These are phyloP conservation scores for Penicillium verrucosum DNA, from an alignment of 2,329 filamentous ascomycete species.

Conservation along the genomic window DNA sequence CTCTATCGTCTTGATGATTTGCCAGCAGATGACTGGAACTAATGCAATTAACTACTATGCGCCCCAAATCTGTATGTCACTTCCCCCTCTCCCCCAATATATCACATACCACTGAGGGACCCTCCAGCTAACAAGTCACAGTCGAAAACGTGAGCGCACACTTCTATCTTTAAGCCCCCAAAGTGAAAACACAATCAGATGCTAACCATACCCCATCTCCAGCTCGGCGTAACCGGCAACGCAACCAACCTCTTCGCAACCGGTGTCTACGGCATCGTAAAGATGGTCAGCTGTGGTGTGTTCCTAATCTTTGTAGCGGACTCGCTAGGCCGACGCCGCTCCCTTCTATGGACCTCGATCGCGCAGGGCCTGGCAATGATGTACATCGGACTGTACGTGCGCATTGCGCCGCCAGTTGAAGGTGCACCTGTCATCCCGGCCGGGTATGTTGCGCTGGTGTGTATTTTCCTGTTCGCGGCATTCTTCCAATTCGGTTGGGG, in stretches of 20 bases:
- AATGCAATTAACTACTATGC: constrained; percentile 67
- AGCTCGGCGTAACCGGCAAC: constrained; percentile 59
- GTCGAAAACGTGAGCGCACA: constrained; percentile 20
- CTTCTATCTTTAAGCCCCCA: no score
- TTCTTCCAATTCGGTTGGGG: constrained; percentile 71
- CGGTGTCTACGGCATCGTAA: constrained; percentile 70
- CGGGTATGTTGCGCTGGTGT: constrained; percentile 67
- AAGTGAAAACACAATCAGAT: background rate
- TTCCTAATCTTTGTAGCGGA: constrained; percentile 69
- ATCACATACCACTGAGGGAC: no score
- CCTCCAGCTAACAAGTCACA: constrained; percentile 8
- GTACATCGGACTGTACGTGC: constrained; percentile 68
- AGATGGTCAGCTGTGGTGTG: constrained; percentile 60
- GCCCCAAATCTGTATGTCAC: constrained; percentile 61
- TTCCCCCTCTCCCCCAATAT: no score
- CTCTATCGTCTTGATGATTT: constrained; percentile 53
- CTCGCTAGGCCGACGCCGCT: constrained; percentile 63
- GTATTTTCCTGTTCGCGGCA: constrained; percentile 68
- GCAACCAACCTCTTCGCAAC: constrained; percentile 66
- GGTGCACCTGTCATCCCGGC: constrained; percentile 59
- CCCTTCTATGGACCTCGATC: constrained; percentile 62
- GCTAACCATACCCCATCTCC: constrained; percentile 19
- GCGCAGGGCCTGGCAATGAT: constrained; percentile 63
- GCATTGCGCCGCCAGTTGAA: constrained; percentile 44
- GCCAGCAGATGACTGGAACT: constrained; percentile 53